These are phyloP conservation scores for Aureobasidium uvarum DNA, from an alignment of 2,329 filamentous ascomycete species.

Conservation along the genomic window DNA sequence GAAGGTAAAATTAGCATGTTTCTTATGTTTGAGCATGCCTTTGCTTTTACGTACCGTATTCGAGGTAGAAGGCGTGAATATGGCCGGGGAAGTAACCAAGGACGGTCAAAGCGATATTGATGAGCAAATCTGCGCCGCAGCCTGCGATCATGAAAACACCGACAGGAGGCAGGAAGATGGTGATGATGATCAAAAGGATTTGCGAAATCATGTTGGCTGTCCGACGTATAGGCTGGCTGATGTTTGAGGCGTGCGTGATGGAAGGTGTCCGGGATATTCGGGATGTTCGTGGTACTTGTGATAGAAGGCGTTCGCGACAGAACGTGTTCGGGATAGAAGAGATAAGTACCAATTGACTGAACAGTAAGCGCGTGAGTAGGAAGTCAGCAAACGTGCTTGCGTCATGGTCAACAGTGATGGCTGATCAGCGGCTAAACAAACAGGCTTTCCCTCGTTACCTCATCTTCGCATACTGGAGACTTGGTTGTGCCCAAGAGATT, in stretches of 20 bases:
- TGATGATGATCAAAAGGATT: conserved; percentile 47
- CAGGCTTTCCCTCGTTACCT: no score
- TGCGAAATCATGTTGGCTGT: conserved; percentile 36
- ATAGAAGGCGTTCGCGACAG: not conserved
- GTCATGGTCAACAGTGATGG: not conserved
- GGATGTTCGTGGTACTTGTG: not conserved
- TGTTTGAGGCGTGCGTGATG: not conserved
- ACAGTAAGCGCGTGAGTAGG: not conserved
- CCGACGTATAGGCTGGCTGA: not conserved
- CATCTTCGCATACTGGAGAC: no score
- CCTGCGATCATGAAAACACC: conserved; percentile 52
- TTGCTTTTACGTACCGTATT: conserved; percentile 53
- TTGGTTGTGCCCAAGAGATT: not conserved
- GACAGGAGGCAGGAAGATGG: conserved; percentile 50
- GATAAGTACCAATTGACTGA: not conserved
- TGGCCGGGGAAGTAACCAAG: conserved; percentile 69
- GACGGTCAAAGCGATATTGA: conserved; percentile 50
- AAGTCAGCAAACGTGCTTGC: not conserved
- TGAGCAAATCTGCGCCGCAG: conserved; percentile 50
- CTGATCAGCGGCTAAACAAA: not conserved
- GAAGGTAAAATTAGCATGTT: no score
- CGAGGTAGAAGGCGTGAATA: conserved; percentile 71
- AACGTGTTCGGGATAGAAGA: not conserved
- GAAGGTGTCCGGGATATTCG: not conserved
- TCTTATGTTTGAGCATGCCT: no score